Conservation (phyloP, 2,329 filamentous ascomycete species). For the Fusarium circinatum region DNA sequence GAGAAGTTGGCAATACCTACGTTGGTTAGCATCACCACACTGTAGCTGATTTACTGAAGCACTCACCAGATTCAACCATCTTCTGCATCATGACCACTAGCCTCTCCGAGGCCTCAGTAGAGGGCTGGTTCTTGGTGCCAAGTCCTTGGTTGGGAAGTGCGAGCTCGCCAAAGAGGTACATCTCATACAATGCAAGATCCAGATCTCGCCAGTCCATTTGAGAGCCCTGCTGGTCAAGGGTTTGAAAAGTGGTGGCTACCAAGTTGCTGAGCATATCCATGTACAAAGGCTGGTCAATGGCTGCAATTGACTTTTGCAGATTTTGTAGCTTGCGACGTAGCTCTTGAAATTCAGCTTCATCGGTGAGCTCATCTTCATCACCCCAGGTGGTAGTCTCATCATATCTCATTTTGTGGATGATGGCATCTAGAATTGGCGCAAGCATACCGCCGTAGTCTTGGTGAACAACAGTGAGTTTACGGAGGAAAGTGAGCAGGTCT, state of each 20-base stretch:
- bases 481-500: conserved; percentile 89
- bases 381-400: conserved; percentile 96
- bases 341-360: conserved; percentile 97
- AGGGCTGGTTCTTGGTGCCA: conserved; percentile 86
- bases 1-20: conserved; percentile 84
- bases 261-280: conserved; percentile 88
- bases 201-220: conserved; percentile 94
- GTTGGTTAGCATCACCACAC: conserved; percentile 29
- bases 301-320: conserved; percentile 91
- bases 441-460: conserved; percentile 83
- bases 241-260: conserved; percentile 87
- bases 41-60: not conserved
- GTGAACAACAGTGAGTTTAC: conserved; percentile 80
- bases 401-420: conserved; percentile 96
- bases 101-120: conserved; percentile 80
- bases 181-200: conserved; percentile 92
- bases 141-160: conserved; percentile 88
- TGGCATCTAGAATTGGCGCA: conserved; percentile 87
- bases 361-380: conserved; percentile 91
- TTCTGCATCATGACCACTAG: conserved; percentile 92
- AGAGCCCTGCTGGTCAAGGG: conserved; percentile 76
- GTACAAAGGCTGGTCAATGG: conserved; percentile 87
- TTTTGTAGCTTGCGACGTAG: conserved; percentile 89
- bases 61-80: conserved; percentile 90
- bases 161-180: conserved; percentile 94